Evolutionary conservation across 2,329 filamentous ascomycete species (phyloP).

Genomic region (Coniochaeta sp.): DNA sequence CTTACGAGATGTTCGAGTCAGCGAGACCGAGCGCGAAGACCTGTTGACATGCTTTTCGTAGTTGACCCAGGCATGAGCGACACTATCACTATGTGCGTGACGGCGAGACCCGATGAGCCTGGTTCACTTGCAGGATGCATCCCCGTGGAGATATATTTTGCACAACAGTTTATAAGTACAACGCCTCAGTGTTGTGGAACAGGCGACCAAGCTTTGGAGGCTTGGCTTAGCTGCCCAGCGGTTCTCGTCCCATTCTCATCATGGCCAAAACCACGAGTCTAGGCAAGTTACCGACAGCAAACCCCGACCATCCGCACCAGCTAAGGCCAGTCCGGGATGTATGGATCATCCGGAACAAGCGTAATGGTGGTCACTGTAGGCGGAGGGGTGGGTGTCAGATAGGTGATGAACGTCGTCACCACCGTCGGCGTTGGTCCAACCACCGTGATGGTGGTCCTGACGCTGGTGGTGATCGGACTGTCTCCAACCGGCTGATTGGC

Average conservation of each 20-base stretch:
- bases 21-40: background rate
- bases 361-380: slow-evolving; percentile 12
- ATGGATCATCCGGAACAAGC: slow-evolving; percentile 15
- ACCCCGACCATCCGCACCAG: too few relatives aligned
- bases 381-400: slow-evolving; percentile 9
- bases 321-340: background rate
- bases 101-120: background rate
- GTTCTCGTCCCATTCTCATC: background rate
- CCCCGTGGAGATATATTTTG: too few relatives aligned
- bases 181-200: too few relatives aligned
- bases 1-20: too few relatives aligned
- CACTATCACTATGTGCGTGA: background rate
- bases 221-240: background rate
- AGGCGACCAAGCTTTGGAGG: background rate
- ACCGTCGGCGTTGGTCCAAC: slow-evolving; percentile 13
- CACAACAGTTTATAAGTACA: too few relatives aligned
- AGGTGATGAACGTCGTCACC: slow-evolving; percentile 16
- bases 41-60: background rate
- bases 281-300: too few relatives aligned
- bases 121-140: background rate
- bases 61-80: background rate
- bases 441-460: slow-evolving; percentile 14
- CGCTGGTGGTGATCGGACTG: slow-evolving; percentile 8
- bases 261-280: too few relatives aligned
- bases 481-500: background rate